phyloP scores from a whole-genome alignment of 2,329 filamentous ascomycete genomes.

The Beauveria bassiana region DNA sequence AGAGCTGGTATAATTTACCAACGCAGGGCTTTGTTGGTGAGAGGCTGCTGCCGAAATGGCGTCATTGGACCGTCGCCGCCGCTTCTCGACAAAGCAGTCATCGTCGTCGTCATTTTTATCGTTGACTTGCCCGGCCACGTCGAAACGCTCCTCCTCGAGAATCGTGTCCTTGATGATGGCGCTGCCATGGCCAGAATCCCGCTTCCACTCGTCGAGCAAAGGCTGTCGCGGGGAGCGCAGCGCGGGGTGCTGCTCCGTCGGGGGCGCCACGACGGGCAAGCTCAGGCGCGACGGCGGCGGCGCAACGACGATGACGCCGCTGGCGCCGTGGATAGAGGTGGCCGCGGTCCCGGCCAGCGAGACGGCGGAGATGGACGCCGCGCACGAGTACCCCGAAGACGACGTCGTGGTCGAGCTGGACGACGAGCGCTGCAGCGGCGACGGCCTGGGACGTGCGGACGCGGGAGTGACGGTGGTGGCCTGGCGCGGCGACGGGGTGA shows the following conservation, averaged over 20 bases:
- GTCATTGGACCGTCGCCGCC: neutral
- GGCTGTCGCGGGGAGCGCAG: conserved; percentile 29
- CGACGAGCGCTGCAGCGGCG: conserved; percentile 7
- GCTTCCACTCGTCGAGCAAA: conserved; percentile 36
- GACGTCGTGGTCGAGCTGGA: conserved; percentile 18
- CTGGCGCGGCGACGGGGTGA: conserved; percentile 27
- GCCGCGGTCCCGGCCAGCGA: conserved; percentile 11
- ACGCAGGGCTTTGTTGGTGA: neutral
- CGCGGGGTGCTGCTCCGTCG: conserved; percentile 46
- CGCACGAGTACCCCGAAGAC: conserved; percentile 18
- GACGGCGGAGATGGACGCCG: conserved; percentile 10
- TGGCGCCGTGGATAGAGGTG: neutral
- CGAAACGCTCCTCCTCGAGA: conserved; percentile 22
- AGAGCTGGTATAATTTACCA: neutral
- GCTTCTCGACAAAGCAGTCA: conserved; percentile 1
- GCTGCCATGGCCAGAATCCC: conserved; percentile 47
- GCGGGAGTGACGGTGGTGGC: neutral
- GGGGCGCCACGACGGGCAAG: conserved; percentile 30
- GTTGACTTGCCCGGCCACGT: conserved; percentile 17
- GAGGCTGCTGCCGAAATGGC: neutral
- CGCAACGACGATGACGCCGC: conserved; percentile 18
- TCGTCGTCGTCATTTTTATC: neutral
- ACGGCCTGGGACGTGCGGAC: conserved; percentile 15
- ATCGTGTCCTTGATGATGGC: conserved; percentile 33
- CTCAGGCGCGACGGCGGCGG: conserved; percentile 16